Evolutionary conservation across 2,329 filamentous ascomycete genomes (phyloP), one percentile per base, ranked within the genome.

Genomic region (Colletotrichum gloeosporioides): DNA sequence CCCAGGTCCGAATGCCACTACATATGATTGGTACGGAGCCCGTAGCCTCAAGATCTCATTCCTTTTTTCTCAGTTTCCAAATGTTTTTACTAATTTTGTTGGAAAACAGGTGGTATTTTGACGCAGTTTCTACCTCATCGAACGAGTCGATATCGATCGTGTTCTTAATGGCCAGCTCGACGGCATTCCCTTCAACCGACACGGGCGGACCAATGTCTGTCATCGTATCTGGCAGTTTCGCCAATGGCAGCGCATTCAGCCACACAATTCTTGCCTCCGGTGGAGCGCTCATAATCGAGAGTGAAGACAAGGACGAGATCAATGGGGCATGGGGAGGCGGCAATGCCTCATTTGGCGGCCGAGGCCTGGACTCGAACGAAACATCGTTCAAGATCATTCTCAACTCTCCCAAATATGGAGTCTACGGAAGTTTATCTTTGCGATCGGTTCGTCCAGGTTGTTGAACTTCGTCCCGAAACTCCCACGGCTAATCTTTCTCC

Each of bases 41-140:
- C n/a, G 3, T 13, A 12, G n/a, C 44, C 6, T 13, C 10, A 53
- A 22, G 12, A 22, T 8, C 10, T 9, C n/a, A 22, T 13, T 5
- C 10, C 44, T 10, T 22, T 13, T 22, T 6, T n/a, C 5, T n/a
- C 9, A n/a, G 9, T n/a, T 10, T 4, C 10, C n/a, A 12, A 49
- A 49, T 4, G 9, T 22, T 7, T 7, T n/a, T 49, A 10, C 4
- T 0, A 7, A 49, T 2, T n/a, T 7, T 1, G 9, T 12, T 12
- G 5, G 2, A 49, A 10, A 49, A 53, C 12, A 22, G 10, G 44
- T 53, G 44, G 44, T 53, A 53, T 2, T 53, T 53, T 18, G 44
- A 53, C n/a, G 44, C 44, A 13, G 44, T 22, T 10, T 22, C 44
- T 22, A 22, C n/a, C n/a, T 49, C n/a, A 49, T 49, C 44, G 12